phyloP scores from a whole-genome alignment of 768 basidiomycete genomes.

The Agaricus sinodeliciosus region DNA sequence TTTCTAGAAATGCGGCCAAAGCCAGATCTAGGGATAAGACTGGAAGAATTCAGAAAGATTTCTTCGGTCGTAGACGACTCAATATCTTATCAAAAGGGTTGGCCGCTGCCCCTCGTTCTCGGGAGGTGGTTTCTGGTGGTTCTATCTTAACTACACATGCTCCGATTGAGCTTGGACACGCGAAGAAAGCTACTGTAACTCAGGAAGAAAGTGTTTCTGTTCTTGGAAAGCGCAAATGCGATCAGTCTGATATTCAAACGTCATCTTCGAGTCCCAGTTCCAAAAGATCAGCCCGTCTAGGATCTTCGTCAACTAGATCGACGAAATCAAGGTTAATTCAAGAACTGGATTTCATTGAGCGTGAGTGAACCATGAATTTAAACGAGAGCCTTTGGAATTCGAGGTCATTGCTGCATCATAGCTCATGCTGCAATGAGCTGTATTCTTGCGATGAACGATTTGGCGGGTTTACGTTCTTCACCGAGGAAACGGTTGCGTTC shows the following conservation, averaged over 20 bases:
- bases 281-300: slow-evolving; percentile 16
- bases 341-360: slow-evolving; percentile 35
- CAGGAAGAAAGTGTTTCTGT: slow-evolving; percentile 7
- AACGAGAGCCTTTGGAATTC: background rate
- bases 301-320: slow-evolving; percentile 14
- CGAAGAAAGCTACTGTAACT: slow-evolving; percentile 5
- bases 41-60: slow-evolving; percentile 48
- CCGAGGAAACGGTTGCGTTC: background rate
- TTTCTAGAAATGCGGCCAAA: slow-evolving; percentile 48
- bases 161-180: slow-evolving; percentile 25
- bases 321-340: slow-evolving; percentile 32
- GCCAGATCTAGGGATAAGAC: slow-evolving; percentile 50
- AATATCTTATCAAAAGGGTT: slow-evolving; percentile 42
- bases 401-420: background rate
- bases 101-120: slow-evolving; percentile 5
- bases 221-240: background rate
- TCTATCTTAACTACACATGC: background rate
- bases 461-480: slow-evolving; percentile 29
- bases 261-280: background rate
- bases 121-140: slow-evolving; percentile 10
- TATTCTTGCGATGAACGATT: slow-evolving; percentile 37
- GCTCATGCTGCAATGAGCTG: slow-evolving; percentile 21
- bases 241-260: background rate
- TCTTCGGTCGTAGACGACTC: slow-evolving; percentile 57
- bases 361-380: slow-evolving; percentile 23